phyloP scores from a whole-genome alignment of 2,329 filamentous ascomycete genomes.

The Trichoderma guizhouense region DNA sequence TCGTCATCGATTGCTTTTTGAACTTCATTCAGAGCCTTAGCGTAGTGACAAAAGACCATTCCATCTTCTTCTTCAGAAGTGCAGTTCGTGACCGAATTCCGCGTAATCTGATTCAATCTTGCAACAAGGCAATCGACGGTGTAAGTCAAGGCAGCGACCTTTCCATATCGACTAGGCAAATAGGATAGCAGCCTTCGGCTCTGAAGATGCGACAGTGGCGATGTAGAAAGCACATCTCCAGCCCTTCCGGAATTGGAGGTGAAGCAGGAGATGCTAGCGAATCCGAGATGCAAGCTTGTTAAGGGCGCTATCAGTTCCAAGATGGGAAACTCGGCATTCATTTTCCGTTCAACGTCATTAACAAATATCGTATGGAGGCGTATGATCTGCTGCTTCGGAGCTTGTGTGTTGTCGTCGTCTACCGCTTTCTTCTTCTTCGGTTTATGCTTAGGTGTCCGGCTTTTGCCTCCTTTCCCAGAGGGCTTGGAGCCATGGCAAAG shows the following conservation, averaged over 20 bases:
- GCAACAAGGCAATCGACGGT: constrained; percentile 2
- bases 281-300: not conserved
- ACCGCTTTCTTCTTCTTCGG: not conserved
- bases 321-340: not conserved
- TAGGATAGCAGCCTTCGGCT: not conserved
- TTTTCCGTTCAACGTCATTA: not conserved
- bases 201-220: not conserved
- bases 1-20: not conserved
- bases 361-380: not conserved
- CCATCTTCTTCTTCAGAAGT: not conserved
- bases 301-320: not conserved
- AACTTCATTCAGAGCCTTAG: not conserved
- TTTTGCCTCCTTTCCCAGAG: not conserved
- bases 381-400: not conserved
- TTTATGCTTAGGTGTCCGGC: not conserved
- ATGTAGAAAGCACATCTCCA: not conserved
- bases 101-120: not conserved
- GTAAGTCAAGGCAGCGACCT: not conserved
- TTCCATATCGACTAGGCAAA: not conserved
- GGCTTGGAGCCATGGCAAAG: not conserved
- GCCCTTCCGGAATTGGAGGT: not conserved
- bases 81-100: not conserved
- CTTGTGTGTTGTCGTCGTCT: not conserved
- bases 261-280: not conserved
- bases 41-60: not conserved